These are phyloP conservation scores for Pseudocercospora macadamiae DNA, from an alignment of 2,329 filamentous ascomycete genomes.

Conservation along the genomic window DNA sequence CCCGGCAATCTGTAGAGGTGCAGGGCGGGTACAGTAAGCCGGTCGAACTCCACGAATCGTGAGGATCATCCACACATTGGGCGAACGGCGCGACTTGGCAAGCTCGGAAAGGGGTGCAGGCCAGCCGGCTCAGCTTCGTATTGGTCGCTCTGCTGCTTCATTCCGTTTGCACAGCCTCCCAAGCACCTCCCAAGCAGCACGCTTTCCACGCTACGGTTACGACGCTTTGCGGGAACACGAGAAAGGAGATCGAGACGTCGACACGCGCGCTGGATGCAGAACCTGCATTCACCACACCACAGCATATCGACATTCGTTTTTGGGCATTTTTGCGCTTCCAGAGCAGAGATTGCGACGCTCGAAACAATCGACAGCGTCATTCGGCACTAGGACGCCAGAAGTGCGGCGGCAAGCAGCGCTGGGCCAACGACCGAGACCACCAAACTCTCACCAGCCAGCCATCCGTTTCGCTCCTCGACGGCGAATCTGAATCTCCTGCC, in stretches of 20 bases:
- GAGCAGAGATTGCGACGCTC: neutral
- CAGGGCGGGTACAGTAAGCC: neutral
- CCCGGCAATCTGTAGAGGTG: neutral
- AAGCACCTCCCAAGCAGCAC: neutral
- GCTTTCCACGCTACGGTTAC: neutral
- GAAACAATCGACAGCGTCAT: conserved; percentile 9
- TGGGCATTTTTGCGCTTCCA: no score
- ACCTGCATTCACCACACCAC: neutral
- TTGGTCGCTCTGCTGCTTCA: neutral
- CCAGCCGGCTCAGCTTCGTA: no score
- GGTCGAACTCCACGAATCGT: conserved; percentile 4
- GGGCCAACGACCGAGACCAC: conserved; percentile 3
- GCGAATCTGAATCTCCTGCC: conserved; percentile 7
- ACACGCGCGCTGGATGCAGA: conserved; percentile 1
- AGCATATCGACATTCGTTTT: neutral
- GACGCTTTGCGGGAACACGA: neutral
- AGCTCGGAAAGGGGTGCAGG: neutral
- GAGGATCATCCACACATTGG: neutral
- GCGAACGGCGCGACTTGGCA: neutral
- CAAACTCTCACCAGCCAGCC: conserved; percentile 4
- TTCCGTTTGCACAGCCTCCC: conserved; percentile 4
- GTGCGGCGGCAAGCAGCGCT: conserved; percentile 7
- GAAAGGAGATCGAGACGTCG: neutral
- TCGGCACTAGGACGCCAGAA: conserved; percentile 5
- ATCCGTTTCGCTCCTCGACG: neutral